Evolutionary conservation across 495 filamentous ascomycete species (phyloP).

Genomic region (Penicillium turbatum): DNA sequence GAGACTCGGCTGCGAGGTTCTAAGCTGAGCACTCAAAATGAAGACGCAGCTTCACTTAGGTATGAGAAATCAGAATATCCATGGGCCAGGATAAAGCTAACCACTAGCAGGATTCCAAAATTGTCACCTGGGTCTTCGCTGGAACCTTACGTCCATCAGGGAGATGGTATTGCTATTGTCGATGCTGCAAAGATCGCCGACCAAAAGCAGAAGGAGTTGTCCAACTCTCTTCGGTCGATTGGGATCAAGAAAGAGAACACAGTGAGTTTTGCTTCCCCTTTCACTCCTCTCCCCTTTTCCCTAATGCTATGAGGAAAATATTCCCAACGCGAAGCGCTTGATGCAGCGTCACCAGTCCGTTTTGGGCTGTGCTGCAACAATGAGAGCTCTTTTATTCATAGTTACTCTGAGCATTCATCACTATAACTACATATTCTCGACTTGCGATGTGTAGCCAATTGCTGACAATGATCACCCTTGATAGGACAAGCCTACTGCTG

Average conservation of each 20-base stretch:
- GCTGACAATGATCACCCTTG: slow-evolving; percentile 31
- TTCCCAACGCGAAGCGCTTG: slow-evolving; percentile 55
- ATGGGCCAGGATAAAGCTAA: not conserved
- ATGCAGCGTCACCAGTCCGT: slow-evolving; percentile 65
- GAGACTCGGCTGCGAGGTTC: slow-evolving; percentile 50
- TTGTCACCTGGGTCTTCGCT: slow-evolving; percentile 35
- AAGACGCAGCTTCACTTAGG: slow-evolving; percentile 16
- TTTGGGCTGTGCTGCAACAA: slow-evolving; percentile 66
- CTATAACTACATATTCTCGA: slow-evolving; percentile 5
- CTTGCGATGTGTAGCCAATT: slow-evolving; percentile 3
- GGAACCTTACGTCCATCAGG: slow-evolving; percentile 46
- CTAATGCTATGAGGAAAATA: slow-evolving; percentile 65
- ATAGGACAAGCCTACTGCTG: slow-evolving; percentile 56
- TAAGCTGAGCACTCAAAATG: slow-evolving; percentile 5
- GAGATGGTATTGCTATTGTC: slow-evolving; percentile 41
- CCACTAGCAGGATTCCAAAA: slow-evolving; percentile 34
- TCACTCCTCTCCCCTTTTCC: not conserved
- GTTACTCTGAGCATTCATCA: slow-evolving; percentile 86
- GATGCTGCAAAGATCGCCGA: slow-evolving; percentile 46
- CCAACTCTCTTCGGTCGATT: slow-evolving; percentile 41
- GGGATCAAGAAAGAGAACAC: slow-evolving; percentile 35
- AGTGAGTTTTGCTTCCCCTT: slow-evolving; percentile 37
- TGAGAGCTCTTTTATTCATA: slow-evolving; percentile 84
- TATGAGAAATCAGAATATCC: slow-evolving; percentile 4
- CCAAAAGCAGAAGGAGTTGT: slow-evolving; percentile 36